These are phyloP conservation scores for Penicillium sp. DNA, from an alignment of 2,329 filamentous ascomycete genomes.

Conservation along the genomic window DNA sequence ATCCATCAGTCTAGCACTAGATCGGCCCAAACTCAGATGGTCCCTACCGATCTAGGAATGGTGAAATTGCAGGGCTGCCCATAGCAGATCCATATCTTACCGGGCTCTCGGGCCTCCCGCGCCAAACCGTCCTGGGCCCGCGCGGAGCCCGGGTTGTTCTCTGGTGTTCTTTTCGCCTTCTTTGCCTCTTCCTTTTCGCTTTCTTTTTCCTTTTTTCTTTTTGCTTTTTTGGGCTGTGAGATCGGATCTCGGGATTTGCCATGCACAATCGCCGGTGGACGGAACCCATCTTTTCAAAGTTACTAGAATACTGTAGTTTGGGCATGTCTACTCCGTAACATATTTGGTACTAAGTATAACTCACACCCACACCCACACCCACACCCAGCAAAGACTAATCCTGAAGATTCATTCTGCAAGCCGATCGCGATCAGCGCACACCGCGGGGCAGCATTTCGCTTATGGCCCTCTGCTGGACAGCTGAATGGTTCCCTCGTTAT, in stretches of 20 bases:
- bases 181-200: neutral
- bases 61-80: constrained; percentile 15
- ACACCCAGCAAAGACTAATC: neutral
- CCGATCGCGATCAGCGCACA: constrained; percentile 2
- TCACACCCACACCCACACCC: too few relatives aligned
- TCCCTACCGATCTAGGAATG: too few relatives aligned
- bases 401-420: constrained; percentile 4
- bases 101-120: constrained; percentile 17
- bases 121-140: constrained; percentile 4
- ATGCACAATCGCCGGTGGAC: neutral
- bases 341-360: too few relatives aligned
- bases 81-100: constrained; percentile 23
- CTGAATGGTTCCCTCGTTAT: neutral
- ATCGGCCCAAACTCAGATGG: too few relatives aligned
- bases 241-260: constrained; percentile 2
- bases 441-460: constrained; percentile 2
- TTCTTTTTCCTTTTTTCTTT: neutral
- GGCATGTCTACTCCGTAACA: too few relatives aligned
- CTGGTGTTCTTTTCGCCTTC: constrained; percentile 16
- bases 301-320: too few relatives aligned
- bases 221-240: constrained; percentile 1
- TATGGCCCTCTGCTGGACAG: neutral
- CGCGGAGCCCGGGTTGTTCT: constrained; percentile 20
- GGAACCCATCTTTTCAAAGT: too few relatives aligned
- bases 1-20: too few relatives aligned